These are phyloP conservation scores for Chamaecyparis obtusa DNA, from an alignment of 75 land plant genomes.

Conservation along the genomic window DNA sequence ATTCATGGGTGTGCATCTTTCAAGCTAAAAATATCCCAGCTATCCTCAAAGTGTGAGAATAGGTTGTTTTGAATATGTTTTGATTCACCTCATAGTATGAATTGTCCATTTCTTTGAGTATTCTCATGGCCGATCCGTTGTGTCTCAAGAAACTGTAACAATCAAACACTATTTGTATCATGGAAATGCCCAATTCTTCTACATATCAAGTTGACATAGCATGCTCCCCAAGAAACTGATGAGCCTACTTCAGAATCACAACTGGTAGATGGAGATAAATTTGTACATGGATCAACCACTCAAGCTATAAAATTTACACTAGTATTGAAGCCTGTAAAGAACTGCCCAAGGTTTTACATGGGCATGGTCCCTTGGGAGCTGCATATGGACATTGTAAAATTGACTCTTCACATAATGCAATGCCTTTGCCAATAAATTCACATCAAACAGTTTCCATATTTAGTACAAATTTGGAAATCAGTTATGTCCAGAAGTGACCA, in stretches of 20 bases:
- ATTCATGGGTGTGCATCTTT: constrained; percentile 85
- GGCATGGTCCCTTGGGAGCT: background rate
- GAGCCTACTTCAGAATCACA: constrained; percentile 33
- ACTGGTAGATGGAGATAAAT: constrained; percentile 2
- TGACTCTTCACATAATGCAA: background rate
- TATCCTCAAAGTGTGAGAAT: constrained; percentile 88
- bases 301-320: constrained; percentile 21
- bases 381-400: background rate
- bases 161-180: constrained; percentile 29
- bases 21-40: constrained; percentile 94
- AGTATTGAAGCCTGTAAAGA: constrained; percentile 38
- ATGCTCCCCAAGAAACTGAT: constrained; percentile 30
- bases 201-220: constrained; percentile 32
- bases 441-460: constrained; percentile 18
- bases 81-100: constrained; percentile 35
- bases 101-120: constrained; percentile 69
- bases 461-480: constrained; percentile 9
- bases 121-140: constrained; percentile 76
- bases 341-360: constrained; percentile 4
- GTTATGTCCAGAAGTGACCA: constrained; percentile 43
- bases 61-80: constrained; percentile 74
- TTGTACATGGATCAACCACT: background rate
- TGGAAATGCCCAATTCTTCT: constrained; percentile 29
- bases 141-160: constrained; percentile 70
- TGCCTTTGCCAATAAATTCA: constrained; percentile 7